phyloP scores from a whole-genome alignment of 2,329 filamentous ascomycete species.

The Didymella segeticola region DNA sequence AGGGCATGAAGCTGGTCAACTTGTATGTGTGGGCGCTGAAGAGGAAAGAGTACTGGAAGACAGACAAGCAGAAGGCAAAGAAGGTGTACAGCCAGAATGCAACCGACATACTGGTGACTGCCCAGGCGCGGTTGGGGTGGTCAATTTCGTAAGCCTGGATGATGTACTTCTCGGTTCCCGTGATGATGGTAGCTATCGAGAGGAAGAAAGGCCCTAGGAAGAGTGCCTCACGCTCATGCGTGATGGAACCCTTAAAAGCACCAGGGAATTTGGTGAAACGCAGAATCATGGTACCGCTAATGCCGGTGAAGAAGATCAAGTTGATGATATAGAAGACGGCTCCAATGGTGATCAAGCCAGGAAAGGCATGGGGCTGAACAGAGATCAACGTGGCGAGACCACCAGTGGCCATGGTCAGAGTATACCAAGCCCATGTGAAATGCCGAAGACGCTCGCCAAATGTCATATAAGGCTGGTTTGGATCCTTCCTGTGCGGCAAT shows the following conservation, averaged over 20 bases:
- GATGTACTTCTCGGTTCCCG: conserved; percentile 49
- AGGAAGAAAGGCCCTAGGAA: conserved; percentile 56
- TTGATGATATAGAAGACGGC: conserved; percentile 60
- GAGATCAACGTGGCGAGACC: conserved; percentile 55
- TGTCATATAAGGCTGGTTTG: conserved; percentile 41
- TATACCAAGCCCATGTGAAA: conserved; percentile 59
- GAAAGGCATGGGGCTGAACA: conserved; percentile 54
- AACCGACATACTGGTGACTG: conserved; percentile 48
- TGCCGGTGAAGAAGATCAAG: conserved; percentile 54
- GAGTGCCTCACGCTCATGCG: conserved; percentile 59
- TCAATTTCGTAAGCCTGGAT: conserved; percentile 43
- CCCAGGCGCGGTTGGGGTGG: conserved; percentile 51
- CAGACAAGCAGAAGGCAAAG: conserved; percentile 48
- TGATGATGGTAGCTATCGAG: conserved; percentile 51
- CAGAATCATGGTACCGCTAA: conserved; percentile 43
- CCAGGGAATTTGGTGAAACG: conserved; percentile 56
- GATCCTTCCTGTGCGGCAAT: conserved; percentile 41
- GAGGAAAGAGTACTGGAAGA: conserved; percentile 66
- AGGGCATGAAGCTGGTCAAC: conserved; percentile 73
- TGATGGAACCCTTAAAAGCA: conserved; percentile 55
- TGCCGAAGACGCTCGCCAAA: conserved; percentile 41
- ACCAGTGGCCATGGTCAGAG: conserved; percentile 57
- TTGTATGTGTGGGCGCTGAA: conserved; percentile 66
- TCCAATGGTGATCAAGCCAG: conserved; percentile 59
- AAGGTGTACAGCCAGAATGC: conserved; percentile 55